Base-by-base conservation (phyloP, 139 green algal genomes). In the Haematococcus sp. region DNA sequence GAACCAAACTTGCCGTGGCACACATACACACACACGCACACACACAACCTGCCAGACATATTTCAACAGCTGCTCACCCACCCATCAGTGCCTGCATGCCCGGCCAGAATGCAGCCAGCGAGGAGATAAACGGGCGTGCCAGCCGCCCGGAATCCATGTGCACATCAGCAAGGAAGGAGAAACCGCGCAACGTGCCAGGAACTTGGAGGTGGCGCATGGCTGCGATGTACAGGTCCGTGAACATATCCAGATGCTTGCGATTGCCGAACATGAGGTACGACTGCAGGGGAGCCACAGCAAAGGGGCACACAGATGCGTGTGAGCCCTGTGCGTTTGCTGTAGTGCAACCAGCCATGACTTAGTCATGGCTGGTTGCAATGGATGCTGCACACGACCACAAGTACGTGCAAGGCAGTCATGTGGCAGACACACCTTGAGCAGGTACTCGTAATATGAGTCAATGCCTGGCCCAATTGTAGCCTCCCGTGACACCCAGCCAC, bases 371-470 rank as follows among this genome's bases (percentile, higher is more conserved):
- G n/a, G n/a, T n/a, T n/a, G n/a, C n/a, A n/a, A n/a, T n/a, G n/a
- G n/a, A n/a, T n/a, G n/a, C n/a, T n/a, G n/a, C n/a, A n/a, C n/a
- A n/a, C n/a, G n/a, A n/a, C n/a, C n/a, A n/a, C n/a, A n/a, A n/a
- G n/a, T n/a, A n/a, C n/a, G n/a, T n/a, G n/a, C n/a, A n/a, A n/a
- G n/a, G n/a, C n/a, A n/a, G n/a, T n/a, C n/a, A n/a, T n/a, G n/a
- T n/a, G n/a, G n/a, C n/a, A n/a, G n/a, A n/a, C n/a, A n/a, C n/a
- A 63, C 40, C 46, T 97, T 97, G n/a, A 94, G 83, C 51, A 97
- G 81, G 81, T 98, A 97, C 75, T 98, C 93, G 66, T 95, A 97
- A 76, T 91, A 95, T 0, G 79, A 91, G 84, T 98, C 93, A 3
- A 82, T 68, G 44, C 66, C 43, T 13, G 46, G 43, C n/a, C 44